Evolutionary conservation across 768 basidiomycete species (phyloP), one percentile per base, ranked within the genome.

Genomic region (Calvatia gigantea): DNA sequence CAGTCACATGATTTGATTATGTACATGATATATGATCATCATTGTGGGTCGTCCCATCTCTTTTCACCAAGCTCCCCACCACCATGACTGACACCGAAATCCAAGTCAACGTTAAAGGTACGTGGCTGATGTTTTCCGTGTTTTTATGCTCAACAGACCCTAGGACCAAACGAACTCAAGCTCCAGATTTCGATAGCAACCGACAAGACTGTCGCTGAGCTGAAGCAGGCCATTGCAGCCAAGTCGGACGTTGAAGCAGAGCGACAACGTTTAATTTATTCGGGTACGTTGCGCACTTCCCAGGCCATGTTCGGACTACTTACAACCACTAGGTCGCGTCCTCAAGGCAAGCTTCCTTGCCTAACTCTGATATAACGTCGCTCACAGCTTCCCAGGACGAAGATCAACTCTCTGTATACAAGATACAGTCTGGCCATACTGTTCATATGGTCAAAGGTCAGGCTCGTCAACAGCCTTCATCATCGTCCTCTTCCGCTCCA

Each of bases 361-460:
- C 21, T 51, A 35, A 33, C 25, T 39, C 23, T 29, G 38, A 38
- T 39, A 42, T 28, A 51, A 9, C 51, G 17, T 38, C 48, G 12
- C 43, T 38, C 2, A 33, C 29, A 37, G 23, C 21, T 19, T 17
- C 25, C 12, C 63, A 93, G 86, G 91, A 93, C 61, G 93, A 96
- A 47, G 94, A 98, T 63, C 64, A 69, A 11, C 75, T 97, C 8
- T 84, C 88, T 1, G 76, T 78, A 6, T 97, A 97, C 81, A 96
- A 97, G 78, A 94, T 97, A 56, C 89, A 91, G 65, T 82, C 87
- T 0, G 78, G 82, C 2, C 91, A 97, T 67, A 94, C 93, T 0
- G 84, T 95, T 38, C 94, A 94, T 68, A 93, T 94, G 90, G 94
- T 94, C 63, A 96, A 95, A 68, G 90, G 91, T 21, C 85, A 82